Conservation (phyloP, 2,329 filamentous ascomycete genomes). For the Podosphaera leucotricha region DNA sequence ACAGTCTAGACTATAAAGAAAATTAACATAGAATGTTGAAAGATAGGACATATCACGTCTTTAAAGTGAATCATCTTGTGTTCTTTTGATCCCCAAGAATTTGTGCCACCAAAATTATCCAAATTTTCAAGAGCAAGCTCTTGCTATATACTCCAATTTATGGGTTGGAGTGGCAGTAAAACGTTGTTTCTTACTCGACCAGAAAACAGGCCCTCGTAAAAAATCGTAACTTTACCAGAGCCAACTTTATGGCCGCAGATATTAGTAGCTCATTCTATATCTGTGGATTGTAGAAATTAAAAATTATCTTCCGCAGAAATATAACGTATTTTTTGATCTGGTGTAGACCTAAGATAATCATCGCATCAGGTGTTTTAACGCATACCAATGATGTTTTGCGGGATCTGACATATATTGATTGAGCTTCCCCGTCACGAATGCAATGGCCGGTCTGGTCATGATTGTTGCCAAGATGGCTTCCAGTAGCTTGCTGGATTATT, state of each 20-base stretch:
- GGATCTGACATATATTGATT: background rate
- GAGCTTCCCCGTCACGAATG: slow-evolving; percentile 1
- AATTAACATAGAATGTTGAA: no score
- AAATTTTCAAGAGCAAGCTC: background rate
- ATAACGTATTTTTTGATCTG: background rate
- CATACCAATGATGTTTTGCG: background rate
- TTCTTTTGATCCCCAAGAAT: background rate
- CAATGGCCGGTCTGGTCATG: slow-evolving; percentile 1
- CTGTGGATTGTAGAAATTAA: background rate
- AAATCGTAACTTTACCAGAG: slow-evolving; percentile 1
- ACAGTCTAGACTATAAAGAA: no score
- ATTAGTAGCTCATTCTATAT: slow-evolving; percentile 1
- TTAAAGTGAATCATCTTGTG: no score
- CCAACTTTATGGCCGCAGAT: background rate
- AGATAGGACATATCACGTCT: no score
- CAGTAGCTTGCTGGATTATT: slow-evolving; percentile 1
- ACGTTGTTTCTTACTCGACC: background rate
- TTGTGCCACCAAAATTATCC: background rate
- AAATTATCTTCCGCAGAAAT: background rate
- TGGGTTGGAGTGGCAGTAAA: background rate
- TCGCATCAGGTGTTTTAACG: background rate
- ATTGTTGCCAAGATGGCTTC: slow-evolving; percentile 2
- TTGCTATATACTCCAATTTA: background rate
- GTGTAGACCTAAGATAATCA: background rate
- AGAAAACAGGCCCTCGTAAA: background rate